Percentiles rank a stretch among this genome's conserved stretches.
Conservation (phyloP, 352 stramenopile species). For the Phytophthora vignae region DNA sequence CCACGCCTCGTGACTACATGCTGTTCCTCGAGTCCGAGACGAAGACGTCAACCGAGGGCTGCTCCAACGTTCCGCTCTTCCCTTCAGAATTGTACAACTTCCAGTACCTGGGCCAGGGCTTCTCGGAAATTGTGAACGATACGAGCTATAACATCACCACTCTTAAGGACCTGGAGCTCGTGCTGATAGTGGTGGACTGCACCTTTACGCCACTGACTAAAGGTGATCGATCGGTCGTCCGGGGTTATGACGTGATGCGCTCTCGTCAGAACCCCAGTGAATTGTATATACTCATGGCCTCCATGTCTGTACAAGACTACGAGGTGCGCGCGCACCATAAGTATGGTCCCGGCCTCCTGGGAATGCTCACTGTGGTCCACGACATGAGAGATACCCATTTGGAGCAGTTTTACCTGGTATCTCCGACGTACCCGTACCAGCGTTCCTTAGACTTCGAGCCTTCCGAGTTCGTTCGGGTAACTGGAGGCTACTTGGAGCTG, state of each 20-base stretch:
- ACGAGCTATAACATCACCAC: conserved; percentile 48
- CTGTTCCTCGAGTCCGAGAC: conserved; percentile 23
- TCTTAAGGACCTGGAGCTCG: conserved; percentile 40
- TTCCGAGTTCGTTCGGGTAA: conserved; percentile 26
- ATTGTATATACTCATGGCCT: conserved; percentile 31
- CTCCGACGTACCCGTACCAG: conserved; percentile 38
- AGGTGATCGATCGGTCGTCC: conserved; percentile 10
- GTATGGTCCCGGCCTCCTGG: conserved; percentile 27
- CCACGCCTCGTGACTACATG: conserved; percentile 30
- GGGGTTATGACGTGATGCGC: conserved; percentile 38
- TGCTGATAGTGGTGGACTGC: conserved; percentile 54
- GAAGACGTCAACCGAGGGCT: conserved; percentile 7
- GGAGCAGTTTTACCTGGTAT: conserved; percentile 30
- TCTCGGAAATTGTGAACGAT: conserved; percentile 27
- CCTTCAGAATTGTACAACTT: conserved; percentile 37
- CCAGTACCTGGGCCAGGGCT: conserved; percentile 37
- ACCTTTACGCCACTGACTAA: conserved; percentile 27
- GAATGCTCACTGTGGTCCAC: conserved; percentile 32
- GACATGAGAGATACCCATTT: conserved; percentile 23
- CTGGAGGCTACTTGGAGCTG: conserved; percentile 22
- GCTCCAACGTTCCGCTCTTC: conserved; percentile 15
- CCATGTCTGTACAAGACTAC: conserved; percentile 47
- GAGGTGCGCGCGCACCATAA: conserved; percentile 24
- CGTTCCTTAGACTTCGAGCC: conserved; percentile 36
- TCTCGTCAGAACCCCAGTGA: conserved; percentile 7